Base-by-base conservation (phyloP, 148 eudicot species). In the Vaccinium vitisidaea region DNA sequence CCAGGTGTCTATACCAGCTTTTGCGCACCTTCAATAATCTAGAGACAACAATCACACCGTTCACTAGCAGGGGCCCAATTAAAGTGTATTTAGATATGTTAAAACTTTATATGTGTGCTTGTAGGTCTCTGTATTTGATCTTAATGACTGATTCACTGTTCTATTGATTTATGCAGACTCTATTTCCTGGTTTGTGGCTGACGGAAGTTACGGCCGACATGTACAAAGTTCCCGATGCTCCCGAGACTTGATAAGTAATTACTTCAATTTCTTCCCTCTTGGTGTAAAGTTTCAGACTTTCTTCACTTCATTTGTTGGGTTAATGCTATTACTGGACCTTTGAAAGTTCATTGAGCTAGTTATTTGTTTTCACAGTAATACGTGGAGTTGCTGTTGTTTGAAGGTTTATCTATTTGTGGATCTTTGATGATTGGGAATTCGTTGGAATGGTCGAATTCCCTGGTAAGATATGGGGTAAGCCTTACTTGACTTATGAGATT, bases 151-250 rank as follows among this genome's bases (percentile, higher is more conserved):
- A 61, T 77, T 0, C 53, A 32, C 58, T 83, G 36, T 58, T 14
- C 46, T 59, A 48, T 76, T 82, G 54, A 77, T 83, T 82, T 79
- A 49, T 85, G 83, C 93, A 92, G 94, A 65, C 80, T 5, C 69
- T 92, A 2, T 88, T 86, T 83, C 93, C 93, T 0, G 94, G 93
- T 48, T 75, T 92, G 19, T 92, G 89, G 90, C 54, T 92, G 74
- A 80, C 88, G 6, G 94, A 90, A 83, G 81, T 92, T 54, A 85
- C 86, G 10, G 78, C 92, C 18, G 90, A 90, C 36, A 83, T 80
- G 75, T 92, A 92, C 84, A 87, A 86, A 87, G 94, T 92, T 52
- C 83, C 85, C 69, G 92, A 92, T 75, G 75, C 77, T 81, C 69
- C 85, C 11, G 87, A 82, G 36, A n/a, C 84, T 77, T 75, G 85